Conservation (phyloP, 257 asterid species). For the Solanum clarkiae region DNA sequence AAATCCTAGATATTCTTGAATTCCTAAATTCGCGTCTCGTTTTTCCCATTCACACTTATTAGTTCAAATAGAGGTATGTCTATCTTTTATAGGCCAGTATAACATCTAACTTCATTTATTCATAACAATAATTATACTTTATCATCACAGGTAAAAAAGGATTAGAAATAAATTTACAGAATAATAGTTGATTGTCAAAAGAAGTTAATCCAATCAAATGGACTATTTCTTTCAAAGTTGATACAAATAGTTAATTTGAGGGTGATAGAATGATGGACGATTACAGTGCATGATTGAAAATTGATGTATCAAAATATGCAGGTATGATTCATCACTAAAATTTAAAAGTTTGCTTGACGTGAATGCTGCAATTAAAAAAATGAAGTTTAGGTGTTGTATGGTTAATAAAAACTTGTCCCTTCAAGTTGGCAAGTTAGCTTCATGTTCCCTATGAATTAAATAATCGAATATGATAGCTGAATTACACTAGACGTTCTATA, state of each 20-base stretch:
- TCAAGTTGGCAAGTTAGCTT: neutral
- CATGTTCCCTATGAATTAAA: neutral
- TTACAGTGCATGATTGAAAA: neutral
- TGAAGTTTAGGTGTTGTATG: neutral
- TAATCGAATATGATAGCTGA: neutral
- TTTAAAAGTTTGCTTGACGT: neutral
- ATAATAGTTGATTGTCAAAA: neutral
- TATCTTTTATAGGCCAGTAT: neutral
- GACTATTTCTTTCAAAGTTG: neutral
- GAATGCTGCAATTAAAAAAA: neutral
- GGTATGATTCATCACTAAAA: neutral
- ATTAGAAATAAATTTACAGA: neutral
- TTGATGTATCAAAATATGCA: neutral
- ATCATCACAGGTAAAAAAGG: neutral
- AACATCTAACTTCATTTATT: neutral
- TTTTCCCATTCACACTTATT: neutral
- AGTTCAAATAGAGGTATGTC: neutral
- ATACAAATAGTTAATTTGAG: neutral
- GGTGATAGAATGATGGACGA: neutral
- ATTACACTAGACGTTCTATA: neutral
- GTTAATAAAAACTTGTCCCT: neutral
- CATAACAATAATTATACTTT: neutral
- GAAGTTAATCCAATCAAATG: neutral
- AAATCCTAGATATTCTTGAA: no score
- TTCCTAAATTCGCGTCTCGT: no score